Percentiles rank a stretch among this genome's conserved stretches.
Conservation (phyloP, 2,329 filamentous ascomycete species). For the Apiospora arundinis region DNA sequence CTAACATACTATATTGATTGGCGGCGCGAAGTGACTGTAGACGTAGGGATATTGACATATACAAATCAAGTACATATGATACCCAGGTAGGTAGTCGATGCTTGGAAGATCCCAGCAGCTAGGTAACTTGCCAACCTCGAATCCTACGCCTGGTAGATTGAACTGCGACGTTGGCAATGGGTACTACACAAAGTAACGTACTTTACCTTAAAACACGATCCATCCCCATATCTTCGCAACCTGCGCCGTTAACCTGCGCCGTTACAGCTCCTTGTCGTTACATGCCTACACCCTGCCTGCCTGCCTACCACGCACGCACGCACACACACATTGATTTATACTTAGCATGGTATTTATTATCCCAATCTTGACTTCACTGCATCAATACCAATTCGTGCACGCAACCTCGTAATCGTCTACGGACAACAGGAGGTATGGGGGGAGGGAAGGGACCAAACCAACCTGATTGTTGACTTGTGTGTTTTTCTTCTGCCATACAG, state of each 20-base stretch:
- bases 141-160: neutral
- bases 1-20: neutral
- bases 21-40: too few species aligned
- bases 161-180: neutral
- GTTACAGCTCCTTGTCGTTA: neutral
- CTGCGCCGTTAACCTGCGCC: neutral
- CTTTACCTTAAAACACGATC: neutral
- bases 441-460: neutral
- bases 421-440: too few species aligned
- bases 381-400: neutral
- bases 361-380: conserved; percentile 13
- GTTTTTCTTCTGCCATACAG: neutral
- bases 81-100: neutral
- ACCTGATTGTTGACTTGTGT: neutral
- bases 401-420: conserved; percentile 1
- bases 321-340: neutral
- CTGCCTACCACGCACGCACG: neutral
- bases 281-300: neutral
- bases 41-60: neutral
- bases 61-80: neutral
- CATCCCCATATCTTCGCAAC: neutral
- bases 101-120: neutral
- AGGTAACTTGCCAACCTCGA: conserved; percentile 1
- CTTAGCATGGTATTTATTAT: neutral
- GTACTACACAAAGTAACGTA: neutral